A percentile compares a stretch with the other conserved stretches of the same genome.
Conservation (phyloP, 1,284 basidiomycete species). For the Heterobasidion occidentale region DNA sequence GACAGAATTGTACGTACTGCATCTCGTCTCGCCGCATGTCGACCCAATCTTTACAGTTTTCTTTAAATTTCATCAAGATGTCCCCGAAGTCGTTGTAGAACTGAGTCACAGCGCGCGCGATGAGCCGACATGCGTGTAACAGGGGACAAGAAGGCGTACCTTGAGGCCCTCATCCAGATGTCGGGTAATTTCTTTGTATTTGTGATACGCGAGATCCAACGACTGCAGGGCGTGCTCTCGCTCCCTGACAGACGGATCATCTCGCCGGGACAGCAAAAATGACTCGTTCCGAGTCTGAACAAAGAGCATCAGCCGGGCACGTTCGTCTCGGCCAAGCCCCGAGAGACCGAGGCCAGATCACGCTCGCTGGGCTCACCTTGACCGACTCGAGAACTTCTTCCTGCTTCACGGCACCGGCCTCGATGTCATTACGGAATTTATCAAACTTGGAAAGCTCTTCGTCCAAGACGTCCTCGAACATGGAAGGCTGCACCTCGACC, state of each 20-base stretch:
- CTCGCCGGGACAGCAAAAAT: slow-evolving; percentile 74
- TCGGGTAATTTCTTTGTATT: slow-evolving; percentile 79
- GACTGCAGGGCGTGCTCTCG: slow-evolving; percentile 83
- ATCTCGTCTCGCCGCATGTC: slow-evolving; percentile 62
- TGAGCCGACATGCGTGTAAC: background rate
- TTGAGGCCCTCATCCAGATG: slow-evolving; percentile 89
- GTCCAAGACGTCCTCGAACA: slow-evolving; percentile 82
- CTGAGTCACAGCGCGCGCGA: slow-evolving; percentile 26
- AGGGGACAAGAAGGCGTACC: slow-evolving; percentile 28
- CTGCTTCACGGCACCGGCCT: slow-evolving; percentile 55
- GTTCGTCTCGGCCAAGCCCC: background rate
- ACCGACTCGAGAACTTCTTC: slow-evolving; percentile 59
- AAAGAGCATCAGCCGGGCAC: background rate
- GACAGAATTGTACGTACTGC: slow-evolving; percentile 17
- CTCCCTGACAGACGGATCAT: slow-evolving; percentile 73
- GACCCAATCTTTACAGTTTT: slow-evolving; percentile 69
- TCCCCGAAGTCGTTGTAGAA: slow-evolving; percentile 80
- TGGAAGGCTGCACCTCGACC: slow-evolving; percentile 70
- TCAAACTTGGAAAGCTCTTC: slow-evolving; percentile 80
- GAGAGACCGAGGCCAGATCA: background rate
- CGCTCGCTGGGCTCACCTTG: slow-evolving; percentile 38
- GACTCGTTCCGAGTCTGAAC: slow-evolving; percentile 62
- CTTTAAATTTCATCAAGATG: slow-evolving; percentile 68
- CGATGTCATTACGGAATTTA: slow-evolving; percentile 59
- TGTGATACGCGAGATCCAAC: slow-evolving; percentile 84